Percentiles rank a stretch among this genome's conserved stretches.
Conservation (phyloP, 2,329 filamentous ascomycete genomes). For the Elsinoe arachidis region DNA sequence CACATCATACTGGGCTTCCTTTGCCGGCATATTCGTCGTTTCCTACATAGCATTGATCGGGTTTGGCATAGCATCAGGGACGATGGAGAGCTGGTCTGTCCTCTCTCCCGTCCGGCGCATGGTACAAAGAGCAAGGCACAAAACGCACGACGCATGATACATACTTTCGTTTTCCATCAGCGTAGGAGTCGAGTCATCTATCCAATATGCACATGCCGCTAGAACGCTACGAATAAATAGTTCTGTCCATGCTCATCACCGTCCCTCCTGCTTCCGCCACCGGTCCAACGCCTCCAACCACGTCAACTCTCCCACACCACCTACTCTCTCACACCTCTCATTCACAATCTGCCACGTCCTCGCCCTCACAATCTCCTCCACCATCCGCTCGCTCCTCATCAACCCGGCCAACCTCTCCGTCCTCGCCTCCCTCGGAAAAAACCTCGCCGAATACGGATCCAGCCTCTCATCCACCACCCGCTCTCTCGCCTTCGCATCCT, state of each 20-base stretch:
- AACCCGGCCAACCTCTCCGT: conserved; percentile 70
- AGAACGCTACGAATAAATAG: neutral
- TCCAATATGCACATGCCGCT: conserved; percentile 4
- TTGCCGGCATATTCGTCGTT: conserved; percentile 53
- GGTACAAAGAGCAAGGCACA: neutral
- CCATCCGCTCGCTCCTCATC: conserved; percentile 63
- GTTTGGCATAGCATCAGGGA: conserved; percentile 51
- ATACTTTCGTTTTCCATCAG: neutral
- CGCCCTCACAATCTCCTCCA: conserved; percentile 70
- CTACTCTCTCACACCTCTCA: conserved; percentile 55
- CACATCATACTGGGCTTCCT: conserved; percentile 58
- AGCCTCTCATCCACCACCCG: conserved; percentile 75
- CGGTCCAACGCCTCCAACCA: conserved; percentile 52
- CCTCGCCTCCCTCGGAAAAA: conserved; percentile 68
- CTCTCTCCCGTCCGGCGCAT: neutral
- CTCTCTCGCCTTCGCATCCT: conserved; percentile 62
- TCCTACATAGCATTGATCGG: conserved; percentile 51
- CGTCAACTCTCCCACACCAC: conserved; percentile 48
- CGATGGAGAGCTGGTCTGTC: conserved; percentile 36
- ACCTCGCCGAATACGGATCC: conserved; percentile 83
- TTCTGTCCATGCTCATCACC: neutral
- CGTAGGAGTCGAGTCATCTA: conserved; percentile 4
- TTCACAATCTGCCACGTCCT: conserved; percentile 73
- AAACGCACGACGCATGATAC: neutral
- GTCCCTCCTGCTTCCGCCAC: conserved; percentile 43